Evolutionary conservation across 371 early-diverging fungal genomes (phyloP), one percentile per base, ranked within the genome.

Genomic region (Mortierella sp.): DNA sequence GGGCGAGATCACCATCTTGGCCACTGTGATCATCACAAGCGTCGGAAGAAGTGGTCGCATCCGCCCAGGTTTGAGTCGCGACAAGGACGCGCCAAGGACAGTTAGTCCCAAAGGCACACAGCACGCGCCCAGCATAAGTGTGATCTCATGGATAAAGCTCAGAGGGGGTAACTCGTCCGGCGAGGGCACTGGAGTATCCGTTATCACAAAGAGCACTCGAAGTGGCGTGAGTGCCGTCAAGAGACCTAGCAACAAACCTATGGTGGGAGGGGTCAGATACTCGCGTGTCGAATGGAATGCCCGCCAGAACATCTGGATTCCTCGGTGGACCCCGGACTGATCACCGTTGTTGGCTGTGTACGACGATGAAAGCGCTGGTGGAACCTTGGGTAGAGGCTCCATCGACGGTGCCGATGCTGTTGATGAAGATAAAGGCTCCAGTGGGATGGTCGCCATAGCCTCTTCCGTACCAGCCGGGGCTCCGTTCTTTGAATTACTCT

Each of bases 21-120:
- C 66, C 11, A 84, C 7, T 1, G 84, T 75, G 16, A 83, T 48
- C 70, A 74, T 69, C 16, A 68, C 66, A 25, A 75, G 47, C 12
- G 64, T 51, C 3, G 70, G 70, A 43, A 70, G 50, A 23, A 84
- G 56, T 4, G 84, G 67, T n/a, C 75, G 72, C 57, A 82, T 66
- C 15, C 84, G 59, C 2, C 80, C 76, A 16, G 84, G 60, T n/a
- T 76, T 70, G 4, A 87, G 75, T 0, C 83, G 67, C n/a, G 87
- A 86, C 44, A 89, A 74, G 4, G 88, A 86, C 1, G 86, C 84
- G 1, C 90, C 90, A 3, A 88, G 68, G 47, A 86, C 85, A 4
- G 86, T 74, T 23, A 90, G 46, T 0, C 85, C 84, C 1, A 87
- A 26, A 0, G 90, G 88, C 9, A 87, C 85, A 25, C 84, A 87